phyloP scores from a whole-genome alignment of 257 asterid genomes.

The Leonotis leonurus region DNA sequence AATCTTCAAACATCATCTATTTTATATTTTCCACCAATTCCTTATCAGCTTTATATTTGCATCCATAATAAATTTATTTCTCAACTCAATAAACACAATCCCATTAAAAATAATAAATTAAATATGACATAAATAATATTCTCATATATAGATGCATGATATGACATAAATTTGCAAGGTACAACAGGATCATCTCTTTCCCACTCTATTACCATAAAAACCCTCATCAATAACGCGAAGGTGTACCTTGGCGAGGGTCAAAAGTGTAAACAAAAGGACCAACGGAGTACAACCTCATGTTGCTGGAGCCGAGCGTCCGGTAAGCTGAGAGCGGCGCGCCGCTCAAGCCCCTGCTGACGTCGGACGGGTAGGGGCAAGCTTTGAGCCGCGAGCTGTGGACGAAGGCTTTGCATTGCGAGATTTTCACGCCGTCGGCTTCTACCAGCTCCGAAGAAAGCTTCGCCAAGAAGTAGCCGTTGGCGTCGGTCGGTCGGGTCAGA shows the following conservation, averaged over 20 bases:
- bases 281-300: conserved; percentile 33
- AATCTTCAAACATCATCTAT: no score
- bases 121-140: no score
- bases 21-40: no score
- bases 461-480: conserved; percentile 48
- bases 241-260: neutral
- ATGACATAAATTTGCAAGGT: no score
- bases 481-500: conserved; percentile 35
- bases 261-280: conserved; percentile 34
- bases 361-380: conserved; percentile 26
- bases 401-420: conserved; percentile 45
- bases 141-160: no score
- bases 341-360: conserved; percentile 23
- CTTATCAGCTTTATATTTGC: no score
- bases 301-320: conserved; percentile 22
- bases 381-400: conserved; percentile 37
- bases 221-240: neutral
- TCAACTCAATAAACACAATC: no score
- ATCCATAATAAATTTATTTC: no score
- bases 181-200: no score
- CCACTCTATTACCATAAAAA: neutral
- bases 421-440: conserved; percentile 24
- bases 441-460: conserved; percentile 28
- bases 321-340: conserved; percentile 33
- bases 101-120: no score